A percentile compares a stretch with the other conserved stretches of the same genome.
Evolutionary conservation across 2,329 filamentous ascomycete genomes (phyloP).

Genomic region (Clathrospora elynae): DNA sequence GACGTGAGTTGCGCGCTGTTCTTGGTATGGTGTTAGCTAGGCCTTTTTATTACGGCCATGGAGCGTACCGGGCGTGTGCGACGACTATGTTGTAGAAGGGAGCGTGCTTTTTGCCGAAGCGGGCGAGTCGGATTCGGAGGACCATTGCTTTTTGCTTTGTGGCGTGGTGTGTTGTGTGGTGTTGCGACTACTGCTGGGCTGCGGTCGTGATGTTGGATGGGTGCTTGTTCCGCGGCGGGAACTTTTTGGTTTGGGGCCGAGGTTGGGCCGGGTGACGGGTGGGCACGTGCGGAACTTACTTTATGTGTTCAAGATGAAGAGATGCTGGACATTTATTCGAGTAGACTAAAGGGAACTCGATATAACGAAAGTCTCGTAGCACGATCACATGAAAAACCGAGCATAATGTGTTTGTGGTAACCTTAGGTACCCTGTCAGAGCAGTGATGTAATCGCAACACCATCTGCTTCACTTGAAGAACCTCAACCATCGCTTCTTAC

Average conservation of each 20-base stretch:
- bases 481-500: too few relatives aligned
- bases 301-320: not conserved
- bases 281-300: conserved; percentile 14
- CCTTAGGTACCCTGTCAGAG: conserved; percentile 11
- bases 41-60: not conserved
- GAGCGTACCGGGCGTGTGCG: conserved; percentile 78
- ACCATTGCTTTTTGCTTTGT: conserved; percentile 68
- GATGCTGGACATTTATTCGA: too few relatives aligned
- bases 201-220: conserved; percentile 4
- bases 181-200: conserved; percentile 2
- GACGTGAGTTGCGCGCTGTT: conserved; percentile 83
- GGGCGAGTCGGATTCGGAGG: conserved; percentile 88
- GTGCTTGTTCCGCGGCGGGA: conserved; percentile 15
- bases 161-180: not conserved
- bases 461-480: conserved; percentile 1
- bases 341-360: too few relatives aligned
- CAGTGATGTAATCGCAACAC: conserved; percentile 42
- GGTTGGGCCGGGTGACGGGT: conserved; percentile 14
- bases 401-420: too few relatives aligned
- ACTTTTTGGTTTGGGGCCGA: conserved; percentile 20
- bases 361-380: too few relatives aligned
- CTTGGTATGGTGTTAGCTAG: conserved; percentile 52
- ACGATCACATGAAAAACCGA: too few relatives aligned
- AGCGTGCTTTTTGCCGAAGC: conserved; percentile 85
- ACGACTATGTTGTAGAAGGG: conserved; percentile 99